Conservation (phyloP, 352 stramenopile genomes). For the Phytophthora sojae region DNA sequence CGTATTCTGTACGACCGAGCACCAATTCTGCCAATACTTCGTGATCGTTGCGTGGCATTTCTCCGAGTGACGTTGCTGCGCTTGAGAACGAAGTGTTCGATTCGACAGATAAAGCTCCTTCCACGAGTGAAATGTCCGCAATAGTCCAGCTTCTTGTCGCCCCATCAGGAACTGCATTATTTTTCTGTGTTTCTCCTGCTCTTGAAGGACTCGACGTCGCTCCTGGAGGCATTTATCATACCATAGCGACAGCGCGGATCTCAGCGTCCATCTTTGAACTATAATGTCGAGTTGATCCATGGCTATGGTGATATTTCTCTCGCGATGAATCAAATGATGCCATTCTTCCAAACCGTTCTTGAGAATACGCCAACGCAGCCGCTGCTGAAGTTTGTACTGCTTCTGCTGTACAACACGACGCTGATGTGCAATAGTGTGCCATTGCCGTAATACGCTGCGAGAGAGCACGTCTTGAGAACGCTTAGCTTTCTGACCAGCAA, state of each 20-base stretch:
- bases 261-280: conserved; percentile 7
- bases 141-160: conserved; percentile 32
- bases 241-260: conserved; percentile 21
- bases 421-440: conserved; percentile 2
- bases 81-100: conserved; percentile 7
- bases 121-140: conserved; percentile 45
- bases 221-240: conserved; percentile 10
- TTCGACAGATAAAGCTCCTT: conserved; percentile 18
- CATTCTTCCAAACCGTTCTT: conserved; percentile 15
- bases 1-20: conserved; percentile 1
- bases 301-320: conserved; percentile 1
- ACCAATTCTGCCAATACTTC: conserved; percentile 20
- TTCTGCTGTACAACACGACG: conserved; percentile 27
- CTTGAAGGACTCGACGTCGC: conserved; percentile 5
- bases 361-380: conserved; percentile 3
- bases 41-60: conserved; percentile 13
- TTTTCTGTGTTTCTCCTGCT: conserved; percentile 41
- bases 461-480: conserved; percentile 4
- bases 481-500: conserved; percentile 17
- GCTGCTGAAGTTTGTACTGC: conserved; percentile 21
- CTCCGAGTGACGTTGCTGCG: conserved; percentile 5
- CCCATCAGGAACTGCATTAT: conserved; percentile 48
- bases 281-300: conserved; percentile 9
- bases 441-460: conserved; percentile 22
- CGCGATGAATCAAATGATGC: conserved; percentile 18